Conservation (phyloP, 2,329 filamentous ascomycete species). For the Endoconidiophora laricicola region DNA sequence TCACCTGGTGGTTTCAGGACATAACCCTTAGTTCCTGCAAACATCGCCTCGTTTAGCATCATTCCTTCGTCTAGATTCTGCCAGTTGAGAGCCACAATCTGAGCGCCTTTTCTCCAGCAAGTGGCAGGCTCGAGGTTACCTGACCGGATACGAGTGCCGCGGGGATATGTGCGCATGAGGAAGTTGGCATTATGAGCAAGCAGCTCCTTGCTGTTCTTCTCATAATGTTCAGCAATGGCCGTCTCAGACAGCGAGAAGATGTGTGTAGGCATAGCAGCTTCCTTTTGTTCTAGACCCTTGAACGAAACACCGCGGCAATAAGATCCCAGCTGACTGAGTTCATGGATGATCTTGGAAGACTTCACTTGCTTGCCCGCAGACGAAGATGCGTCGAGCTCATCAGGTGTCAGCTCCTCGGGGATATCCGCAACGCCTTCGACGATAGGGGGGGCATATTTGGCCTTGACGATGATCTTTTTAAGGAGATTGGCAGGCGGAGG, state of each 20-base stretch:
- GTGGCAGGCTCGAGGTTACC: constrained; percentile 73
- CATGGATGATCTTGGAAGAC: constrained; percentile 49
- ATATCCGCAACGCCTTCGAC: constrained; percentile 17
- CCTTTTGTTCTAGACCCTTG: constrained; percentile 58
- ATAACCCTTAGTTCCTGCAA: constrained; percentile 67
- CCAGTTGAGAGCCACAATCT: constrained; percentile 89
- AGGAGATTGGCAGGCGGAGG: constrained; percentile 54
- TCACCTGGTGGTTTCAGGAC: constrained; percentile 63
- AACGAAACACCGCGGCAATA: constrained; percentile 77
- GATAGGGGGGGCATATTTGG: constrained; percentile 45
- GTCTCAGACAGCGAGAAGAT: constrained; percentile 53
- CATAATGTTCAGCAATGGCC: constrained; percentile 43
- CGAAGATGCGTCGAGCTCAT: constrained; percentile 25
- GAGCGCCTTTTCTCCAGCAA: constrained; percentile 78
- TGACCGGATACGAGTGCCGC: constrained; percentile 62
- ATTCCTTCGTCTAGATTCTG: constrained; percentile 80
- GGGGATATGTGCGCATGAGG: constrained; percentile 79
- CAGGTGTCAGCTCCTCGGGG: constrained; percentile 20
- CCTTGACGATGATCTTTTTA: constrained; percentile 70
- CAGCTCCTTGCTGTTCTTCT: constrained; percentile 33
- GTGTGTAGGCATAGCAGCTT: constrained; percentile 46
- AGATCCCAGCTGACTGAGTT: constrained; percentile 59
- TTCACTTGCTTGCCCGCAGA: constrained; percentile 30
- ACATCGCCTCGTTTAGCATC: constrained; percentile 95
- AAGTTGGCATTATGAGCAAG: constrained; percentile 70